Base-by-base conservation (phyloP, 2,329 filamentous ascomycete genomes). In the Rhinocladiella mackenziei region DNA sequence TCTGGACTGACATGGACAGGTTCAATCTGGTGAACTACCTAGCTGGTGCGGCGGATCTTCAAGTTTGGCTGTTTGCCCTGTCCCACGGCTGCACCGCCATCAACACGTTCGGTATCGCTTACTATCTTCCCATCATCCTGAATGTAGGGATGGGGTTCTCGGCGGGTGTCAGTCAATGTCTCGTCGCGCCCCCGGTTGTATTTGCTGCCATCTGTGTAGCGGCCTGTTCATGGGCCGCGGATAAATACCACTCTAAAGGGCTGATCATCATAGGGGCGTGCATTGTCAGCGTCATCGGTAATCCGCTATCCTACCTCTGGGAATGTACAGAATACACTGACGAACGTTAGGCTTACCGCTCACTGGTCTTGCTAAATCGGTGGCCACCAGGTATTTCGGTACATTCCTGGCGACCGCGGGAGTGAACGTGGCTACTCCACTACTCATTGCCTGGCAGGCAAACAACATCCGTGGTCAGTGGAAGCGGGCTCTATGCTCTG, bases 391-490 rank as follows among this genome's bases (percentile, higher is more conserved):
- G 33, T 89, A 86, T 64, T 80, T 86, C 50, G 84, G 84, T 43
- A 74, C 86, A 45, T 89, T 89, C 67, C 67, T 89, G 32, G 75
- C 79, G 11, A 83, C 83, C 0, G 84, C 84, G 0, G 86, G 84
- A 5, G 80, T 81, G 51, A 88, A 88, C 64, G 76, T 81, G 54
- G 91, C 91, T 61, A 72, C 89, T 4, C 87, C 88, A 0, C 73
- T 79, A 2, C 72, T 78, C 36, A 79, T 94, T 70, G 76, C 85
- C 0, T 91, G 86, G 67, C 86, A 89, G 67, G 84, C 86, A 32
- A 92, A 91, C 67, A 94, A 92, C 65, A 83, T 94, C 59, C 80
- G 85, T 37, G 87, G 86, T 0, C 86, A 92, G 67, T 92, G 86
- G 85, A 92, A 89, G 69, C 78, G 87, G 30, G 86, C 86, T 1